Percentiles rank a stretch among this genome's conserved stretches.
phyloP scores from a whole-genome alignment of 1,284 basidiomycete species.

The Pascua sp. region DNA sequence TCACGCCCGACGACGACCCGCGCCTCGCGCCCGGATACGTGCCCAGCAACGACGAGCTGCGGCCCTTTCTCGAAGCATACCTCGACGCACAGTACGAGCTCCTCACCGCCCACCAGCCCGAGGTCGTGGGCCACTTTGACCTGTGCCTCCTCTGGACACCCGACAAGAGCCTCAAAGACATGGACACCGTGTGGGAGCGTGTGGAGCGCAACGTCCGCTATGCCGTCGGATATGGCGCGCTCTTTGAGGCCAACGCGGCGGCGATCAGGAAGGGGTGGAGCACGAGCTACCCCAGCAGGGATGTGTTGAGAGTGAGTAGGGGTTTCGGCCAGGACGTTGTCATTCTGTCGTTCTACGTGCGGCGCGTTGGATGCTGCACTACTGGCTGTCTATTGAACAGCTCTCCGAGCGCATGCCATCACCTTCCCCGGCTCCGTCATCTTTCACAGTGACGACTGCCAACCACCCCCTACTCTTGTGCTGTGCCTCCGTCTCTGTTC shows the following conservation, averaged over 20 bases:
- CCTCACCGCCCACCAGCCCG: conserved; percentile 68
- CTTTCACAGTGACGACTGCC: too few species aligned
- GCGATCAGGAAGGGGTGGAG: conserved; percentile 89
- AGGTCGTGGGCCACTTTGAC: conserved; percentile 91
- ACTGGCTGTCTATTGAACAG: too few species aligned
- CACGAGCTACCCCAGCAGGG: conserved; percentile 74
- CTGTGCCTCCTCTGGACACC: conserved; percentile 78
- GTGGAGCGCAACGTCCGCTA: conserved; percentile 71
- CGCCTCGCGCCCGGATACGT: conserved; percentile 12
- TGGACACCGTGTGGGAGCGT: conserved; percentile 61
- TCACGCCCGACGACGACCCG: conserved; percentile 38
- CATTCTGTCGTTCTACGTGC: too few species aligned
- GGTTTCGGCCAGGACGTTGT: too few species aligned
- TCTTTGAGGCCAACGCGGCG: conserved; percentile 92
- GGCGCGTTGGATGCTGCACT: too few species aligned
- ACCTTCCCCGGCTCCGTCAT: too few species aligned
- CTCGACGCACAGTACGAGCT: conserved; percentile 77
- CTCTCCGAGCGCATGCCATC: too few species aligned
- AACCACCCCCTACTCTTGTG: too few species aligned
- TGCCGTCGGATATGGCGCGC: conserved; percentile 76
- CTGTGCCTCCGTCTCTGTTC: too few species aligned
- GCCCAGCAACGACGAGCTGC: conserved; percentile 18
- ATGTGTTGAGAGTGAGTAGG: conserved; percentile 66
- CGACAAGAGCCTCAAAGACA: conserved; percentile 52
- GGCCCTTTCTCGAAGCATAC: conserved; percentile 62